Conservation (phyloP, 345 rosid species). For the Salix udensis region DNA sequence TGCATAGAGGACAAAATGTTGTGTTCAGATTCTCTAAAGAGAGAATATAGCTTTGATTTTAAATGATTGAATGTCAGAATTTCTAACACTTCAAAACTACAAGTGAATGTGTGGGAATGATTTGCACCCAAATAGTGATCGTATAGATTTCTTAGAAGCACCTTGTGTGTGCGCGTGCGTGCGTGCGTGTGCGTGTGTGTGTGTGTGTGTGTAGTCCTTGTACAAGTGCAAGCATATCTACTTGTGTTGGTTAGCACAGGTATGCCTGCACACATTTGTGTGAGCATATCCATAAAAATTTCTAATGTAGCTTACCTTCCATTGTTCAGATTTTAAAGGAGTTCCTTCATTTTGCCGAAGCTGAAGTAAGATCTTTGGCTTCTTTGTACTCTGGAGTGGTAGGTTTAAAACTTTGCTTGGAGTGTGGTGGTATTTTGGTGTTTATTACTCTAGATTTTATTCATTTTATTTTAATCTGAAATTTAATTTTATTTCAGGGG, state of each 20-base stretch:
- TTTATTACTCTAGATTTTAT: not conserved
- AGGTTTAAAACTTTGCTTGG: conserved; percentile 19
- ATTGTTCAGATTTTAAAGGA: conserved; percentile 56
- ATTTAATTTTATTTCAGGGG: conserved; percentile 46
- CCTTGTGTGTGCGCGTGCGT: not conserved
- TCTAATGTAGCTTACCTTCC: not conserved
- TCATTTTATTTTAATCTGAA: not conserved
- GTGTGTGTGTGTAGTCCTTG: too few relatives aligned
- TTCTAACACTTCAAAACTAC: not conserved
- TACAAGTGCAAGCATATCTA: not conserved
- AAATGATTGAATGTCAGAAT: not conserved
- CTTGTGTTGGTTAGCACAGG: not conserved
- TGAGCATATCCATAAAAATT: not conserved
- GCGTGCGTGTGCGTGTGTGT: too few relatives aligned
- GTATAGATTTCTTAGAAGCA: not conserved
- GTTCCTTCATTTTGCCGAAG: conserved; percentile 76
- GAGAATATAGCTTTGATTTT: not conserved
- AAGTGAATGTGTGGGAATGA: not conserved
- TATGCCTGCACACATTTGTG: not conserved
- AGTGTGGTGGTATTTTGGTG: not conserved
- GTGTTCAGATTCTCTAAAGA: not conserved
- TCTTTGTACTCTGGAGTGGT: conserved; percentile 83
- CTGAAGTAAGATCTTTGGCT: conserved; percentile 76
- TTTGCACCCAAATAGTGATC: not conserved
- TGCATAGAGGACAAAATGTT: not conserved